phyloP scores from a whole-genome alignment of 2,329 filamentous ascomycete species.

The Pyricularia sp. region DNA sequence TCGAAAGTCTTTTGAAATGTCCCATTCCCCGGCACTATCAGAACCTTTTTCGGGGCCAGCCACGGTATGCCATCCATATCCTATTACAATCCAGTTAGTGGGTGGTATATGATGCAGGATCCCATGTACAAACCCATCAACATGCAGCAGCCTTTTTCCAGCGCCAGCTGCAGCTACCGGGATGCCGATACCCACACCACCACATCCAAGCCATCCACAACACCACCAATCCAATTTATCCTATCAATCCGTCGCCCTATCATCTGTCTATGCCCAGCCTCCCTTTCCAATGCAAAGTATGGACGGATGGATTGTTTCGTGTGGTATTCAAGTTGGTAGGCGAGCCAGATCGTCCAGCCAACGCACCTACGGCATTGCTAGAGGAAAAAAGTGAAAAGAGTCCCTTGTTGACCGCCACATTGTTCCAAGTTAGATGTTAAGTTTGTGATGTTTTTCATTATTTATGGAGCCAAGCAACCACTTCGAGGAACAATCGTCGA shows the following conservation, averaged over 20 bases:
- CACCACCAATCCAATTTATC: neutral
- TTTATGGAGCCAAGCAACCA: neutral
- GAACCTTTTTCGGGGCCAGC: neutral
- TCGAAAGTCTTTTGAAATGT: neutral
- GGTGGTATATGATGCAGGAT: constrained; percentile 1
- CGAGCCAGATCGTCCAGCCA: neutral
- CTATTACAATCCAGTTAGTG: neutral
- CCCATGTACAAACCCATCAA: neutral
- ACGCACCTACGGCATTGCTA: neutral
- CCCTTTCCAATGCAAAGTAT: neutral
- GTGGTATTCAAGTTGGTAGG: neutral
- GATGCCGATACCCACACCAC: neutral
- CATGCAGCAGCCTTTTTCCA: neutral
- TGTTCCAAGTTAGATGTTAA: neutral
- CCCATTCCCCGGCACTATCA: neutral
- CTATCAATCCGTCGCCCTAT: neutral
- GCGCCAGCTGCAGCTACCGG: neutral
- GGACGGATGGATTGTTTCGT: neutral
- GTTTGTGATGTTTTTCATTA: neutral
- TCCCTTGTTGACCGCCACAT: neutral
- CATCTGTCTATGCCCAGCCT: neutral
- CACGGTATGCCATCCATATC: neutral
- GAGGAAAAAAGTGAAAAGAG: neutral
- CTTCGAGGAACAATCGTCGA: neutral
- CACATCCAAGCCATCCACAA: neutral